A percentile compares a stretch with the other conserved stretches of the same genome.
phyloP scores from a whole-genome alignment of 345 rosid genomes.

The Euphorbia peplus region DNA sequence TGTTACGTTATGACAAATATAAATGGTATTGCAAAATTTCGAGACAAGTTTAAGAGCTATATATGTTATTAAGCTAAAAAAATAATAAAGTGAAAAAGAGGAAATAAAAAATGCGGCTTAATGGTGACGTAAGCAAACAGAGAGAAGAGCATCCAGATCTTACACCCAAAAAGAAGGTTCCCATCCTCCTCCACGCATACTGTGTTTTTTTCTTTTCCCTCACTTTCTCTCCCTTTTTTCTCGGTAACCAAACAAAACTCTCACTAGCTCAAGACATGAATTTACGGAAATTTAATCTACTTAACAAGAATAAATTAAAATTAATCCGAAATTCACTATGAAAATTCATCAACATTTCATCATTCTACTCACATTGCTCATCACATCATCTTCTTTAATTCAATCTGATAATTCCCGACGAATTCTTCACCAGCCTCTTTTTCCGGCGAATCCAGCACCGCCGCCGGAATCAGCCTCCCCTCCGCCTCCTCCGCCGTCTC shows the following conservation, averaged over 20 bases:
- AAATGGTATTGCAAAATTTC: too few relatives aligned
- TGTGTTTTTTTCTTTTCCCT: background rate
- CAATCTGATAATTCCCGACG: slow-evolving; percentile 38
- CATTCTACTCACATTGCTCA: slow-evolving; percentile 1
- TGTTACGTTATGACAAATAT: too few relatives aligned
- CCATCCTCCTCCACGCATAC: slow-evolving; percentile 13
- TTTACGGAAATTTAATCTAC: slow-evolving; percentile 29
- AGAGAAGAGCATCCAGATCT: slow-evolving; percentile 64
- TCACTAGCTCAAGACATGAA: slow-evolving; percentile 41
- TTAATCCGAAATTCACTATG: slow-evolving; percentile 52
- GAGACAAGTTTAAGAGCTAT: too few relatives aligned
- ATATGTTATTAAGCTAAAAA: too few relatives aligned
- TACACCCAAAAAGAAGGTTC: slow-evolving; percentile 60
- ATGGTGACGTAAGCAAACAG: slow-evolving; percentile 43
- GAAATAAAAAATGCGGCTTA: slow-evolving; percentile 17
- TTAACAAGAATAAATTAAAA: slow-evolving; percentile 25
- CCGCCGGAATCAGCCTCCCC: slow-evolving; percentile 41
- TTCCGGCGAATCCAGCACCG: slow-evolving; percentile 54
- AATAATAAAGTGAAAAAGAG: background rate
- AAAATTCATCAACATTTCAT: slow-evolving; percentile 29
- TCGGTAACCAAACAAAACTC: background rate
- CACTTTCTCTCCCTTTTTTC: slow-evolving; percentile 11
- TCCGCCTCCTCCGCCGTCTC: slow-evolving; percentile 50
- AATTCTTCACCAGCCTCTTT: slow-evolving; percentile 86
- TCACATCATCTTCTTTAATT: background rate